Evolutionary conservation across 2,329 filamentous ascomycete species (phyloP).

Genomic region (Trichophyton schoenleinii): DNA sequence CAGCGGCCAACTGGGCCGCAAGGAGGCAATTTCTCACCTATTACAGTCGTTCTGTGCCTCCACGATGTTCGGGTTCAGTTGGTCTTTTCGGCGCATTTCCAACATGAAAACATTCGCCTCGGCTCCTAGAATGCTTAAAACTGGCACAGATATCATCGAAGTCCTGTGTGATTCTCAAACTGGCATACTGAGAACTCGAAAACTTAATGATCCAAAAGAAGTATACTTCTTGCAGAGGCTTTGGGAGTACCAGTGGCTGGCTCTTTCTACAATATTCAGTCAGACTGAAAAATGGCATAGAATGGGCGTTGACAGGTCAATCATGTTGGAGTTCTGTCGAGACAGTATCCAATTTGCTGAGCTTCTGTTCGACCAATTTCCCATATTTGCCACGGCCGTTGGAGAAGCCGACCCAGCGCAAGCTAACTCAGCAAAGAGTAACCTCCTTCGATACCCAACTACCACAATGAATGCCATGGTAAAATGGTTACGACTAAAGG

Average conservation of each 20-base stretch:
- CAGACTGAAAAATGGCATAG: slow-evolving; percentile 75
- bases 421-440: slow-evolving; percentile 33
- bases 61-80: slow-evolving; percentile 45
- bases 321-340: slow-evolving; percentile 86
- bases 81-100: slow-evolving; percentile 44
- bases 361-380: slow-evolving; percentile 70
- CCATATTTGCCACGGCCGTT: slow-evolving; percentile 63
- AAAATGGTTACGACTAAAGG: slow-evolving; percentile 81
- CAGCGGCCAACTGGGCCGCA: slow-evolving; percentile 53
- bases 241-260: slow-evolving; percentile 77
- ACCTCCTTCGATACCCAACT: slow-evolving; percentile 53
- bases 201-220: slow-evolving; percentile 47
- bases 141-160: slow-evolving; percentile 49
- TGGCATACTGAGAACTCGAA: slow-evolving; percentile 47
- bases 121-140: slow-evolving; percentile 48
- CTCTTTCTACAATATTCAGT: slow-evolving; percentile 66
- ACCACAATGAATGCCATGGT: slow-evolving; percentile 56
- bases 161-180: slow-evolving; percentile 52
- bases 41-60: slow-evolving; percentile 44
- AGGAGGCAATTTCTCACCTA: slow-evolving; percentile 50
- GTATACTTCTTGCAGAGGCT: slow-evolving; percentile 57
- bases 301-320: slow-evolving; percentile 52
- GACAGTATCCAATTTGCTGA: slow-evolving; percentile 93
- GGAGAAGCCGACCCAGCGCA: slow-evolving; percentile 32
- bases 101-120: slow-evolving; percentile 48